phyloP scores from a whole-genome alignment of 2,329 filamentous ascomycete genomes.

The Thelonectria discophora region DNA sequence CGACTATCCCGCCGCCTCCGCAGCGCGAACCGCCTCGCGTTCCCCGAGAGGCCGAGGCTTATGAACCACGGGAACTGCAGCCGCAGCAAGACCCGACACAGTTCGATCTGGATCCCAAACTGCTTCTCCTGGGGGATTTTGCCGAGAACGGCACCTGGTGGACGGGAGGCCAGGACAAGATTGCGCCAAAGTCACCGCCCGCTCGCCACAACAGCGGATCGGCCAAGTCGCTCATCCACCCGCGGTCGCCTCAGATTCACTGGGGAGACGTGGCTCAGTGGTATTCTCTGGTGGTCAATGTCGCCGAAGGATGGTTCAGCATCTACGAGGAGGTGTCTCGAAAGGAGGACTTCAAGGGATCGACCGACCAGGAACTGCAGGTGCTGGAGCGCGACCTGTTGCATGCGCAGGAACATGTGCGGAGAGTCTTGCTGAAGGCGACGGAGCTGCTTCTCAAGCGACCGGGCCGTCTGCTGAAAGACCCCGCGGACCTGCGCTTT shows the following conservation, averaged over 20 bases:
- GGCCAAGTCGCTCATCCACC: conserved; percentile 25
- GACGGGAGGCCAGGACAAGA: conserved; percentile 67
- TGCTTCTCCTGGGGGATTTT: conserved; percentile 76
- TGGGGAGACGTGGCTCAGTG: conserved; percentile 77
- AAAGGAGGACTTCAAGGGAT: conserved; percentile 40
- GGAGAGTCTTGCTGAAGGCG: conserved; percentile 77
- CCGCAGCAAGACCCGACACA: conserved; percentile 32
- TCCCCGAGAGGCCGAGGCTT: conserved; percentile 44
- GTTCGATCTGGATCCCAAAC: conserved; percentile 75
- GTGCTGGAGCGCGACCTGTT: conserved; percentile 58
- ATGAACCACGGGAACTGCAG: conserved; percentile 29
- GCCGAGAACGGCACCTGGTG: conserved; percentile 87
- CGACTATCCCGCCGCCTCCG: conserved; percentile 29
- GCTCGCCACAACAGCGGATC: conserved; percentile 31
- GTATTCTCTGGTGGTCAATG: conserved; percentile 75
- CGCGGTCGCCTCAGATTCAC: conserved; percentile 72
- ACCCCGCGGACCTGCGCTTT: conserved; percentile 77
- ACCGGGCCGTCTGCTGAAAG: conserved; percentile 73
- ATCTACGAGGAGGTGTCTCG: conserved; percentile 63
- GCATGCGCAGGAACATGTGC: conserved; percentile 72
- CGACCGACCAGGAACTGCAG: conserved; percentile 50
- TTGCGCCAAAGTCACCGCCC: conserved; percentile 28
- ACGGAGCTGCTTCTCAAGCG: conserved; percentile 83
- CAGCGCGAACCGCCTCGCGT: conserved; percentile 47
- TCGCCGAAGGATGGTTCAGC: conserved; percentile 72